Percentiles rank a stretch among this genome's conserved stretches.
phyloP scores from a whole-genome alignment of 2,329 filamentous ascomycete species.

The Ceratocystis eucalypticola region DNA sequence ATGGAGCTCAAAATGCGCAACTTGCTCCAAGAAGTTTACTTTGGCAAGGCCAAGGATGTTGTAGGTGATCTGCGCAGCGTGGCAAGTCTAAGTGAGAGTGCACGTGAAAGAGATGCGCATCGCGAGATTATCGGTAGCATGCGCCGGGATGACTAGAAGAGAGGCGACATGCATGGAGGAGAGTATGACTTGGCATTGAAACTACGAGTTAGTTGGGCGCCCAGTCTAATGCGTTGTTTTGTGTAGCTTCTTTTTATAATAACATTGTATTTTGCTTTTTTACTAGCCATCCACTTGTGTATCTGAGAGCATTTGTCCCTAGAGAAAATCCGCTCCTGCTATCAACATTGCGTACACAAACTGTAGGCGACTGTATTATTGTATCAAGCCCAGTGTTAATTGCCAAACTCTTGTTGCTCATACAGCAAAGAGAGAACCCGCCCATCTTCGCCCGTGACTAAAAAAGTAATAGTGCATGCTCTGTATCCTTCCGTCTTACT shows the following conservation, averaged over 20 bases:
- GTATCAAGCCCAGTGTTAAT: not conserved
- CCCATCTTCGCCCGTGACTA: not conserved
- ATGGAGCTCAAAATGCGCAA: conserved; percentile 99
- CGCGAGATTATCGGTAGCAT: conserved; percentile 68
- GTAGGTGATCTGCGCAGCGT: conserved; percentile 89
- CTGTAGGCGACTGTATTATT: not conserved
- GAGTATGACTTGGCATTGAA: not conserved
- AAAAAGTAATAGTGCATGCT: not conserved
- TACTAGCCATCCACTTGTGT: not conserved
- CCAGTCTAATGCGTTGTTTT: conserved; percentile 3
- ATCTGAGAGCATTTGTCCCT: too few species aligned
- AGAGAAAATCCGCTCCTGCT: too few species aligned
- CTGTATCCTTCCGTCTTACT: not conserved
- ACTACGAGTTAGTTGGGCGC: not conserved
- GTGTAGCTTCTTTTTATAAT: not conserved
- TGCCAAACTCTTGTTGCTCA: not conserved
- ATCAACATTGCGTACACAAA: not conserved
- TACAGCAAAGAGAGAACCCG: not conserved
- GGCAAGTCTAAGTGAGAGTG: conserved; percentile 68
- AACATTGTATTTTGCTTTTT: not conserved
- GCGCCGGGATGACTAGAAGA: conserved; percentile 22
- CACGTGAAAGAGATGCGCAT: conserved; percentile 71
- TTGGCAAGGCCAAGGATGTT: conserved; percentile 97
- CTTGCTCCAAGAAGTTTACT: conserved; percentile 95
- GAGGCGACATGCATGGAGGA: not conserved